These are phyloP conservation scores for Barnettozyma sucrosica DNA, from an alignment of 805 yeast genomes.

Conservation along the genomic window DNA sequence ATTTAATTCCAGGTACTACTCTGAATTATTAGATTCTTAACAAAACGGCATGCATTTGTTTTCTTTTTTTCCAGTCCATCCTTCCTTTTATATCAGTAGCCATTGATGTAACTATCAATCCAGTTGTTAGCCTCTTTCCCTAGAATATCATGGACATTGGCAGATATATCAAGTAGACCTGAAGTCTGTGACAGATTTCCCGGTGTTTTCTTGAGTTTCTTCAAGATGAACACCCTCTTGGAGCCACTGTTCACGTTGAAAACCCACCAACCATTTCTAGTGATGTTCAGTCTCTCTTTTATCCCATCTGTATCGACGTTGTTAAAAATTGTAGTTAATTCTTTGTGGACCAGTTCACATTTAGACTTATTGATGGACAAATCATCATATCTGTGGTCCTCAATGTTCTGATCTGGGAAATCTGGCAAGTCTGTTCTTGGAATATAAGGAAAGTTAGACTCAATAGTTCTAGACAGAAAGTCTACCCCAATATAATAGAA, in stretches of 20 bases:
- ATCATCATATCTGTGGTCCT: slow-evolving; percentile 9
- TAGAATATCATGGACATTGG: slow-evolving; percentile 17
- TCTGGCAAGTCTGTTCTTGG: slow-evolving; percentile 5
- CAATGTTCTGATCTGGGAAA: slow-evolving; percentile 9
- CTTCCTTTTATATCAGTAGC: neutral
- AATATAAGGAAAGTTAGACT: slow-evolving; percentile 18
- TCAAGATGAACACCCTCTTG: slow-evolving; percentile 13
- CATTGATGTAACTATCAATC: slow-evolving; percentile 15
- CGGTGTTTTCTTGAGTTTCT: slow-evolving; percentile 13
- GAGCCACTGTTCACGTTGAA: slow-evolving; percentile 8
- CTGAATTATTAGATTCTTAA: neutral
- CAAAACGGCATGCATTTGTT: neutral
- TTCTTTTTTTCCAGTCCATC: neutral
- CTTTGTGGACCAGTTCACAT: slow-evolving; percentile 16
- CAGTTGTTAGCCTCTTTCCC: slow-evolving; percentile 22
- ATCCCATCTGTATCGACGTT: neutral
- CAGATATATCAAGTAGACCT: slow-evolving; percentile 16
- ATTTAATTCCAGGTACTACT: neutral
- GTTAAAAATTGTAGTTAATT: slow-evolving; percentile 9
- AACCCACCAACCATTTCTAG: slow-evolving; percentile 25
- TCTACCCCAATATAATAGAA: slow-evolving; percentile 18
- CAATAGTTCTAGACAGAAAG: slow-evolving; percentile 1
- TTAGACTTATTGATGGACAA: slow-evolving; percentile 8
- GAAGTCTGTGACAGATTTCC: neutral
- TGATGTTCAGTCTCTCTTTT: slow-evolving; percentile 17